Percentiles rank a stretch among this genome's conserved stretches.
These are phyloP conservation scores for Fusarium sp. DNA, from an alignment of 2,329 filamentous ascomycete genomes.

Conservation along the genomic window DNA sequence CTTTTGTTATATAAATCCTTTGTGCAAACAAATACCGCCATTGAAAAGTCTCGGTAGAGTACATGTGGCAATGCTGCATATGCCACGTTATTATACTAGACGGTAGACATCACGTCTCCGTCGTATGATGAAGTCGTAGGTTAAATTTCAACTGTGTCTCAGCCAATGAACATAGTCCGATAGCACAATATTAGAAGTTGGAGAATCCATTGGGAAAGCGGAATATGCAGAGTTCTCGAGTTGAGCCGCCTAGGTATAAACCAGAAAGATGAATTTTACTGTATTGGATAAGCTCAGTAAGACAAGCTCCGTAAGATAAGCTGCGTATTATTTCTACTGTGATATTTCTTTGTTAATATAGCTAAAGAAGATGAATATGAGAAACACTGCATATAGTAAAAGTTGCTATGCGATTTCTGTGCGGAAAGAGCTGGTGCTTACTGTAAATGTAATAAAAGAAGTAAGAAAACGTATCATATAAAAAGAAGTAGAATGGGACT, in stretches of 20 bases:
- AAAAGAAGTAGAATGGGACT: background rate
- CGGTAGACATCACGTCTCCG: fast-evolving
- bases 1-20: background rate
- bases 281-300: fast-evolving
- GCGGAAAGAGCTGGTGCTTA: fast-evolving
- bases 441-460: fast-evolving
- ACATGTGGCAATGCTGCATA: background rate
- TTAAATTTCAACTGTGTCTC: fast-evolving
- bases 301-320: fast-evolving
- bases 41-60: fast-evolving
- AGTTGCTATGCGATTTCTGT: background rate
- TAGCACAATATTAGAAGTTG: fast-evolving
- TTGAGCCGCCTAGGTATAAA: fast-evolving
- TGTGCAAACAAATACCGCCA: fast-evolving
- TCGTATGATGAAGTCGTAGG: fast-evolving
- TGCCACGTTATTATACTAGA: fast-evolving
- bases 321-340: fast-evolving
- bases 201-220: background rate
- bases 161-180: fast-evolving
- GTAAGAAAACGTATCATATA: fast-evolving
- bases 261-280: background rate
- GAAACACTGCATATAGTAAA: background rate
- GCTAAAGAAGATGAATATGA: background rate
- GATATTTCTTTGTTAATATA: fast-evolving
- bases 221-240: background rate